Base-by-base conservation (phyloP, 768 basidiomycete species). In the Suillus lakei region DNA sequence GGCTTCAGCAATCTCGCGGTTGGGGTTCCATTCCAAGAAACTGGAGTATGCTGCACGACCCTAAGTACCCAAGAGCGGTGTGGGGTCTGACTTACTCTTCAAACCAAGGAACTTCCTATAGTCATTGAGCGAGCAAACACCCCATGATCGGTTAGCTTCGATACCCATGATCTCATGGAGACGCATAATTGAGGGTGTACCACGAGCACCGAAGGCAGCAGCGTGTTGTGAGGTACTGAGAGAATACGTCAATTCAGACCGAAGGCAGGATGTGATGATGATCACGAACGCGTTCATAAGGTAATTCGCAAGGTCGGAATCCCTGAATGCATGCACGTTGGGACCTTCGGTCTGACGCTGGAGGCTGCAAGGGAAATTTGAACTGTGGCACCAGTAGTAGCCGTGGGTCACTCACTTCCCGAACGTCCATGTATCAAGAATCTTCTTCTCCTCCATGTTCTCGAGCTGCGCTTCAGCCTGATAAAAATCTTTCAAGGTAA, bases 141-240 rank as follows among this genome's bases (percentile, higher is more conserved):
- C 92, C 93, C 93, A 96, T 26, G 72, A 68, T 34, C 93, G 85
- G 72, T 86, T 90, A 64, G 89, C 82, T 69, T 91, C 87, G 59
- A 95, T 93, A 46, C 92, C 92, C 91, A 95, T 91, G 46, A 94
- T 82, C 72, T 95, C 94, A 67, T 93, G 85, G 36, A 93, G 71
- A 48, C 84, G 87, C 89, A 95, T 91, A 51, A 84, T 76, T 23
- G 76, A 84, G 56, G 93, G 93, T 4, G 91, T 93, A 5, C 90
- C 88, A n/a, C 91, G 86, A 23, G 93, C 93, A 62, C 89, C 81
- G 79, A 94, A 95, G 18, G 88, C 83, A 62, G 80, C 88, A 9
- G 92, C 93, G 53, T 89, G 84, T 66, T 89, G 84, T 66, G 89
- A 87, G 0, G 91, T 92, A 16, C 91, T 92, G 67, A 6, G 21